A percentile compares a stretch with the other conserved stretches of the same genome.
These are phyloP conservation scores for Setomelanomma holmii DNA, from an alignment of 2,329 filamentous ascomycete genomes.

Conservation along the genomic window DNA sequence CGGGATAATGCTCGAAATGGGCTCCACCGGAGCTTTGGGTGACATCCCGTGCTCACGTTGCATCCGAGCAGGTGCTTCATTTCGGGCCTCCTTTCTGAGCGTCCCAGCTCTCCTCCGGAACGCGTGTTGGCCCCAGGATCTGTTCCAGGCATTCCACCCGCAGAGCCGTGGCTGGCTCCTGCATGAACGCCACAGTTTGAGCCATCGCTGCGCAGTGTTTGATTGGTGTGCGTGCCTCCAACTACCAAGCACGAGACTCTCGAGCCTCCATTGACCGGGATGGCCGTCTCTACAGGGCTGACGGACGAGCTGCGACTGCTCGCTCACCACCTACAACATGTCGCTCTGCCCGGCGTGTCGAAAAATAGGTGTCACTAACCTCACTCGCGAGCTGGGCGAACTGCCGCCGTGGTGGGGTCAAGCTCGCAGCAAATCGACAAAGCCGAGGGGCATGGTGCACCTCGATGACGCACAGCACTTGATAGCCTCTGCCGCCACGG, in stretches of 20 bases:
- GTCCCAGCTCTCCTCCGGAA: not conserved
- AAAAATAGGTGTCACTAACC: slow-evolving; percentile 16
- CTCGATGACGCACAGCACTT: slow-evolving; percentile 21
- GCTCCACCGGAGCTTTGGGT: slow-evolving; percentile 19
- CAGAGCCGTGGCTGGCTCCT: slow-evolving; percentile 24
- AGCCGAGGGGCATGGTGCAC: slow-evolving; percentile 22
- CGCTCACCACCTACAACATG: slow-evolving; percentile 10
- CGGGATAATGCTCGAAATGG: slow-evolving; percentile 18
- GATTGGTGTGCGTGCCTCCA: slow-evolving; percentile 18
- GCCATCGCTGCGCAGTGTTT: slow-evolving; percentile 8
- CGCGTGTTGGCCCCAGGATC: slow-evolving; percentile 2
- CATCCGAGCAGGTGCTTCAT: slow-evolving; percentile 18
- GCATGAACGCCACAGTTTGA: slow-evolving; percentile 29
- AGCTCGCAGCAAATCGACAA: slow-evolving; percentile 17
- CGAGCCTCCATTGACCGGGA: slow-evolving; percentile 15
- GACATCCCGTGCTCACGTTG: slow-evolving; percentile 16
- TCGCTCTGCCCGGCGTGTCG: slow-evolving; percentile 25
- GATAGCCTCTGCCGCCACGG: slow-evolving; percentile 17
- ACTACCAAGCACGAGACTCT: slow-evolving; percentile 17
- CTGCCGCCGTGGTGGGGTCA: slow-evolving; percentile 25
- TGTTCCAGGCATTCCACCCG: slow-evolving; percentile 8
- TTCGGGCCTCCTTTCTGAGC: slow-evolving; percentile 11
- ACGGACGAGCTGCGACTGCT: not conserved
- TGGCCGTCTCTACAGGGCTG: slow-evolving; percentile 6
- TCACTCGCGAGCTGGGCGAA: slow-evolving; percentile 16